Evolutionary conservation across 805 yeast genomes (phyloP), one percentile per base, ranked within the genome.

Genomic region (Starmerella apis): DNA sequence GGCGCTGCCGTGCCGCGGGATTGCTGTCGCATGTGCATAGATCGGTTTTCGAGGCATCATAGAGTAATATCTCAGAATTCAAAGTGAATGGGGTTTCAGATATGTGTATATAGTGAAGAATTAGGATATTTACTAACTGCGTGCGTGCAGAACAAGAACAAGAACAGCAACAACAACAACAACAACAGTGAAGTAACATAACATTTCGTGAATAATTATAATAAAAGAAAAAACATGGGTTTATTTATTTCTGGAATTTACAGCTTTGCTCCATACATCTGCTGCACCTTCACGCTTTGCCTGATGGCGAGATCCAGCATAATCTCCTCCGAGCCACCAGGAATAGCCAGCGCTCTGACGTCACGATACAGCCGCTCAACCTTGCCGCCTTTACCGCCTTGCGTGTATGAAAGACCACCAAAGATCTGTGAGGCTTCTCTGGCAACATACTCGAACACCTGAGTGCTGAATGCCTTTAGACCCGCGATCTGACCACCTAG

Each of bases 1-100:
- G 83, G 62, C 75, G 95, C 58, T 80, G 88, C 14, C 78, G 90
- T 62, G 79, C 83, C 3, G 79, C 82, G 48, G 96, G 96, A 0
- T 71, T 86, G 53, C 69, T 87, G 63, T 79, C 92, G 38, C 71
- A 80, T 53, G 81, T 81, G n/a, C 87, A 84, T 60, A 32, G 53
- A 9, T 54, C 59, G 4, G 59, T 56, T 14, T 56, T 56, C 48
- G 53, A 49, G 27, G 46, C 37, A 13, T 43, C 36, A 10, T 43
- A 43, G 30, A 19, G n/a, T n/a, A n/a, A n/a, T n/a, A n/a, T n/a
- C n/a, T n/a, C n/a, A 7, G 20, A n/a, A 14, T 10, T 11, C 30
- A 11, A 11, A 27, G 30, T 9, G 30, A 27, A 11, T 11, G 9
- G n/a, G 9, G 23, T 10, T 22, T 8, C 14, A 37, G 8, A 13